These are phyloP conservation scores for Beta macrorhiza DNA, from an alignment of 179 eudicot genomes.

Conservation along the genomic window DNA sequence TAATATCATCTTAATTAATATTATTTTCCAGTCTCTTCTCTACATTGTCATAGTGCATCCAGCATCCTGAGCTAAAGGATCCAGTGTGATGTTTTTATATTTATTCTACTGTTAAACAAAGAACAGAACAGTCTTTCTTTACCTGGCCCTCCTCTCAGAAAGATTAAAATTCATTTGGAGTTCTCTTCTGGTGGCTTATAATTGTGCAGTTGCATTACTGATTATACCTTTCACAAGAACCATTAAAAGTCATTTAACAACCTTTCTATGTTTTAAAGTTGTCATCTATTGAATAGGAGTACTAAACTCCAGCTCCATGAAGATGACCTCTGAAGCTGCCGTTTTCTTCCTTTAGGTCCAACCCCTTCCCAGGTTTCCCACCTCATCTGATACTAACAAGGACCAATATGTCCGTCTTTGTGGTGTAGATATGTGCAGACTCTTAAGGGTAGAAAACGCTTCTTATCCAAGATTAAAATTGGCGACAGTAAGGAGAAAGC, in stretches of 20 bases:
- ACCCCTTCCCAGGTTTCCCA: neutral
- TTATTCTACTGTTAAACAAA: neutral
- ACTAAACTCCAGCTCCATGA: neutral
- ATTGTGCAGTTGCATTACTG: neutral
- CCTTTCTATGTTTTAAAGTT: neutral
- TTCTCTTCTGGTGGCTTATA: no score
- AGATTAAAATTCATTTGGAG: no score
- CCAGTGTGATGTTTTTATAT: neutral
- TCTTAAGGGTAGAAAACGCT: conserved; percentile 87
- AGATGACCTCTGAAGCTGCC: neutral
- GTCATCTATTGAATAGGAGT: neutral
- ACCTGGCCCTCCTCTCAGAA: neutral
- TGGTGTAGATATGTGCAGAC: conserved; percentile 76
- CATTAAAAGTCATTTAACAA: neutral
- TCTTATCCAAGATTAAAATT: conserved; percentile 73
- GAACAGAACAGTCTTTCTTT: neutral
- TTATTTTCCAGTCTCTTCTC: neutral
- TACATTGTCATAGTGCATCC: neutral
- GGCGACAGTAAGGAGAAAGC: conserved; percentile 85
- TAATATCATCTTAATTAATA: neutral
- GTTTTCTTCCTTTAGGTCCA: neutral
- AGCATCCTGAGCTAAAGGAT: neutral
- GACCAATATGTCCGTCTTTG: conserved; percentile 13
- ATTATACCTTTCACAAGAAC: neutral
- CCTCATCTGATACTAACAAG: conserved; percentile 2